Conservation (phyloP, 495 filamentous ascomycete genomes). For the Aspergillus wentii region DNA sequence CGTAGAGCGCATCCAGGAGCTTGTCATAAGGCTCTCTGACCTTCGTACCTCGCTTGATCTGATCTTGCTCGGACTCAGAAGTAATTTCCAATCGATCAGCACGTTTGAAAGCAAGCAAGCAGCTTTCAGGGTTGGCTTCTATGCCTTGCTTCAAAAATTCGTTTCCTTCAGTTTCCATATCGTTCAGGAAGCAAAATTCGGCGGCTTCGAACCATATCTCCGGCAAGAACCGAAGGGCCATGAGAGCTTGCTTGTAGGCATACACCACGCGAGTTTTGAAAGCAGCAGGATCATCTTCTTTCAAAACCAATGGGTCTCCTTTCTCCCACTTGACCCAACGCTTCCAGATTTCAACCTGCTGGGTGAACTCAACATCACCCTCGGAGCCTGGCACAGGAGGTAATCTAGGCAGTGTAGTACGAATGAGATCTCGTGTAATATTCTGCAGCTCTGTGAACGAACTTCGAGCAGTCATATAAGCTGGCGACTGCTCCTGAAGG, state of each 20-base stretch:
- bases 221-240: constrained; percentile 90
- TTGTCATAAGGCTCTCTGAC: constrained; percentile 79
- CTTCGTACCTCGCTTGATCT: constrained; percentile 60
- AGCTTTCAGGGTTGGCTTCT: constrained; percentile 88
- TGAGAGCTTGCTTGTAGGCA: constrained; percentile 89
- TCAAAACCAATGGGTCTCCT: constrained; percentile 79
- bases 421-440: constrained; percentile 70
- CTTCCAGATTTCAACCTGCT: constrained; percentile 89
- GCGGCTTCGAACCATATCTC: constrained; percentile 94
- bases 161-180: constrained; percentile 61
- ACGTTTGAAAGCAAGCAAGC: constrained; percentile 79
- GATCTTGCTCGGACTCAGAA: constrained; percentile 65
- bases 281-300: constrained; percentile 65
- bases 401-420: constrained; percentile 71
- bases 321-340: constrained; percentile 94
- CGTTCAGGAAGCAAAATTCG: constrained; percentile 85
- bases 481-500: constrained; percentile 82
- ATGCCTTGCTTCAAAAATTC: constrained; percentile 78
- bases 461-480: constrained; percentile 89
- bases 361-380: constrained; percentile 76
- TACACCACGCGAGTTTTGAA: constrained; percentile 78
- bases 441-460: constrained; percentile 80
- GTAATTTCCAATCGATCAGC: constrained; percentile 78
- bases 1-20: constrained; percentile 79
- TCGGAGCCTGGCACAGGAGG: constrained; percentile 83